These are phyloP conservation scores for Lunularia cruciata DNA, from an alignment of 225 moss, liverwort and hornwort genomes.

Conservation along the genomic window DNA sequence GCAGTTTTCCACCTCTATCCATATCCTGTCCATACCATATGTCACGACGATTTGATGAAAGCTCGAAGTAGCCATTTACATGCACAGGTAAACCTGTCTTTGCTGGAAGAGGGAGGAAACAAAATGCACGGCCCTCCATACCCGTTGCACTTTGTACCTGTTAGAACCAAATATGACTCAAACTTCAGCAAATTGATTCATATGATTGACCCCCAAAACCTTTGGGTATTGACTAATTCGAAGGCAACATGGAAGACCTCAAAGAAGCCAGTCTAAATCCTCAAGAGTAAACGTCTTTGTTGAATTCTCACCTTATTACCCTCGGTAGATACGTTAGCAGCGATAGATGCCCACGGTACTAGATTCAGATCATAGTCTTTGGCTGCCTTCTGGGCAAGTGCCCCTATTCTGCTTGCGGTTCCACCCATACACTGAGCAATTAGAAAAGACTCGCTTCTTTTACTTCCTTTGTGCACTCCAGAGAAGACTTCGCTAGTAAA, in stretches of 20 bases:
- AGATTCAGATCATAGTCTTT: constrained; percentile 78
- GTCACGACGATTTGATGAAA: constrained; percentile 89
- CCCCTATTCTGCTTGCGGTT: constrained; percentile 64
- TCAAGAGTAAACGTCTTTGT: not conserved
- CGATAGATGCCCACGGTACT: constrained; percentile 84
- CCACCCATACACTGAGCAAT: constrained; percentile 80
- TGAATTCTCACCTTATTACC: constrained; percentile 48
- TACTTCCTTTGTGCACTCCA: constrained; percentile 53
- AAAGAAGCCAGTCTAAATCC: not conserved
- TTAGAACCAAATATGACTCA: not conserved
- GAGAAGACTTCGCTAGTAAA: constrained; percentile 69
- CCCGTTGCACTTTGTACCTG: constrained; percentile 50
- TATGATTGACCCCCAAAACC: too few species aligned
- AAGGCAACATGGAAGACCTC: not conserved
- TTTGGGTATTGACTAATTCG: too few species aligned
- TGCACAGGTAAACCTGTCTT: constrained; percentile 83
- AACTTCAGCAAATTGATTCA: not conserved
- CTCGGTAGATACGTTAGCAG: constrained; percentile 60
- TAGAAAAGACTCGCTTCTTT: constrained; percentile 58
- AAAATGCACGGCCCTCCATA: constrained; percentile 73
- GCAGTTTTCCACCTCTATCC: constrained; percentile 82
- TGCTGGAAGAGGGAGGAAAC: constrained; percentile 81
- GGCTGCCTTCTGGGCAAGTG: constrained; percentile 67
- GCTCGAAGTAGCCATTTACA: constrained; percentile 89
- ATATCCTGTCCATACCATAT: constrained; percentile 94